A percentile compares a stretch with the other conserved stretches of the same genome.
Evolutionary conservation across 176 grass and related monocot genomes (phyloP).

Genomic region (Dactylis glomerata): DNA sequence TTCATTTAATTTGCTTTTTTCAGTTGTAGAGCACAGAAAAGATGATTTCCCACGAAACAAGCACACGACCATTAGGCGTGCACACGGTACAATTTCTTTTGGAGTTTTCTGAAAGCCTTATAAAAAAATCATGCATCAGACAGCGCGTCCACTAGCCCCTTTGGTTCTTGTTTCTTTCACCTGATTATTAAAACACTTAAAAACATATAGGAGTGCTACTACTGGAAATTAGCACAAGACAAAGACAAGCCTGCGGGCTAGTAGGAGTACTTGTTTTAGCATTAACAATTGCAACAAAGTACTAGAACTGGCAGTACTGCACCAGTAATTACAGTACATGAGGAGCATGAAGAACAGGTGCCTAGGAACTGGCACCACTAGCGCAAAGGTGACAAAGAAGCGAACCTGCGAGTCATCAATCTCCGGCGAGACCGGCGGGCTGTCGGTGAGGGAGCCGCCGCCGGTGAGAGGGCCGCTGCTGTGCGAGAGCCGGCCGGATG

Average conservation of each 20-base stretch:
- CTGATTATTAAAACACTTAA: slow-evolving; percentile 19
- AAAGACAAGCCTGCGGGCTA: neutral
- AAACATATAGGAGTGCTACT: neutral
- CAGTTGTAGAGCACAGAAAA: neutral
- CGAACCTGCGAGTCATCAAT: slow-evolving; percentile 96
- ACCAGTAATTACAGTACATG: neutral
- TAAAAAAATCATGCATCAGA: neutral
- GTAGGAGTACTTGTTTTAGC: neutral
- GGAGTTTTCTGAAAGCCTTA: neutral
- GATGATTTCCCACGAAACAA: slow-evolving; percentile 9
- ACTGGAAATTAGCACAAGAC: neutral
- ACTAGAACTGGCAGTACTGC: neutral
- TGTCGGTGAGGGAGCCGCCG: slow-evolving; percentile 92
- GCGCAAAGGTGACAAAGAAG: slow-evolving; percentile 14
- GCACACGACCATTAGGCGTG: neutral
- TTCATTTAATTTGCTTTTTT: neutral
- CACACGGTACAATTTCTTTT: neutral
- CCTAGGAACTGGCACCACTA: neutral
- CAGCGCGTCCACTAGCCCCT: slow-evolving; percentile 11
- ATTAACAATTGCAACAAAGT: slow-evolving; percentile 32
- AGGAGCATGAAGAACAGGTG: neutral
- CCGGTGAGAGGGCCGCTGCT: slow-evolving; percentile 94
- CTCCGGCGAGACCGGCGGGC: slow-evolving; percentile 93
- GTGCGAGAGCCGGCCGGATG: slow-evolving; percentile 90
- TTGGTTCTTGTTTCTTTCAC: neutral